Evolutionary conservation across 441 rosid genomes (phyloP).

Genomic region (Populus trichocarpa): DNA sequence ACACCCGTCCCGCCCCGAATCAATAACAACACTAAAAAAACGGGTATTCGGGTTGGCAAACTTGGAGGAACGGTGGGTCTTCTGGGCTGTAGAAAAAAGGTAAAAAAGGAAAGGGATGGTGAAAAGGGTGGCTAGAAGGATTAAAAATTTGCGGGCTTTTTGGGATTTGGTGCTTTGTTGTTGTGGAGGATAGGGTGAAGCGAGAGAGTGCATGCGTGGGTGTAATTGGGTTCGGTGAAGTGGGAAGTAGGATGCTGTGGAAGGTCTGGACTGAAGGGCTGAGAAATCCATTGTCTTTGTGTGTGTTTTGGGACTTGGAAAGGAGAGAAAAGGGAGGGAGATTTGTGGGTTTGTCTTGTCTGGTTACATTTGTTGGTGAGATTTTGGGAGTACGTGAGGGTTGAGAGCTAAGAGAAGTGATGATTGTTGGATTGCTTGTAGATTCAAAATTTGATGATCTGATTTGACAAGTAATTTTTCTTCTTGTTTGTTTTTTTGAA

Average conservation of each 20-base stretch:
- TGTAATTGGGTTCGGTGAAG: slow-evolving; percentile 52
- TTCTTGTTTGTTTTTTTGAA: too few relatives aligned
- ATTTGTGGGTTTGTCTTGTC: background rate
- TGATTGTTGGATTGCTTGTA: too few relatives aligned
- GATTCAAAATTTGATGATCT: too few relatives aligned
- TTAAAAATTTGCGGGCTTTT: slow-evolving; percentile 19
- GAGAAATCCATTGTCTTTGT: slow-evolving; percentile 28
- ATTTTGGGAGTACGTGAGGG: background rate
- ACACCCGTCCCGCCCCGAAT: slow-evolving; percentile 21
- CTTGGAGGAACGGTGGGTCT: slow-evolving; percentile 38
- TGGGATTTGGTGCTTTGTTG: slow-evolving; percentile 11
- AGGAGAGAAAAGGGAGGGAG: background rate
- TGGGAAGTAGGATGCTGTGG: slow-evolving; percentile 35
- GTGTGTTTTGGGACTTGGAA: background rate
- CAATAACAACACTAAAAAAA: slow-evolving; percentile 30
- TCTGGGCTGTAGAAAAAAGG: slow-evolving; percentile 37
- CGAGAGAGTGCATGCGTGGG: slow-evolving; percentile 41
- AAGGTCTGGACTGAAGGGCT: slow-evolving; percentile 27
- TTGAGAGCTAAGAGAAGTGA: background rate
- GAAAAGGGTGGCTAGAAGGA: slow-evolving; percentile 26
- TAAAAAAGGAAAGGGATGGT: slow-evolving; percentile 34
- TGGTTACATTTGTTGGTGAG: background rate
- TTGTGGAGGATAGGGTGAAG: slow-evolving; percentile 13
- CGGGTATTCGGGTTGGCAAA: slow-evolving; percentile 30
- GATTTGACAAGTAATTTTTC: too few relatives aligned